Base-by-base conservation (phyloP, 2,329 filamentous ascomycete genomes). In the Sclerotinia minor region DNA sequence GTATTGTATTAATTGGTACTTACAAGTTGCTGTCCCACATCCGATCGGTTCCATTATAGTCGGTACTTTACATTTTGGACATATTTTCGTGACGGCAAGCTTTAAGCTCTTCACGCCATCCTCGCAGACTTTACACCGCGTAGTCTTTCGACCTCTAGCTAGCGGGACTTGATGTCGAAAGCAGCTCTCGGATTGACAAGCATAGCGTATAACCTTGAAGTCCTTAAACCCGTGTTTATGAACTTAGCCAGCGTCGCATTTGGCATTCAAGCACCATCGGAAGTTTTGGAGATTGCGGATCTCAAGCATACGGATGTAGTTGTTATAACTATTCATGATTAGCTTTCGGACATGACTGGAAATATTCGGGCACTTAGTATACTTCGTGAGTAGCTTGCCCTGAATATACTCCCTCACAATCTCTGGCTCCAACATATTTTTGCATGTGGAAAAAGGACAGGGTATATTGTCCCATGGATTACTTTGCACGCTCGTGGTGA, bases 361-460 rank as follows among this genome's bases (percentile, higher is more conserved):
- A 1, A 5, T 1, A 13, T 11, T 24, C 3, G 9, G 32, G 4
- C 3, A 7, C 9, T 24, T 19, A n/a, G n/a, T 2, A 47, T 65
- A 65, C 64, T 65, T 58, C 44, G 19, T 21, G 17, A 65, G 52
- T 29, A 41, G 41, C 19, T 24, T 7, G 15, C 21, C 52, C 11
- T 13, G 17, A 19, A 65, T 26, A 15, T n/a, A 38, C 29, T 57
- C 38, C 29, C 11, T 26, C 7, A 65, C 11, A 3, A 58, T 21
- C 38, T 35, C 21, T 4, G 52, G 8, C 5, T 50, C 11, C 29
- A 58, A 26, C 21, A 47, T n/a, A 1, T 24, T 32, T 24, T 58
- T 24, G 29, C 41, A 58, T 19, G 15, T 32, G 6, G 53, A 47
- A 29, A 24, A 58, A 11, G 64, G 64, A 50, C 64, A 65, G 13